phyloP scores from a whole-genome alignment of 495 filamentous ascomycete genomes.

The Wilcoxina mikolae region DNA sequence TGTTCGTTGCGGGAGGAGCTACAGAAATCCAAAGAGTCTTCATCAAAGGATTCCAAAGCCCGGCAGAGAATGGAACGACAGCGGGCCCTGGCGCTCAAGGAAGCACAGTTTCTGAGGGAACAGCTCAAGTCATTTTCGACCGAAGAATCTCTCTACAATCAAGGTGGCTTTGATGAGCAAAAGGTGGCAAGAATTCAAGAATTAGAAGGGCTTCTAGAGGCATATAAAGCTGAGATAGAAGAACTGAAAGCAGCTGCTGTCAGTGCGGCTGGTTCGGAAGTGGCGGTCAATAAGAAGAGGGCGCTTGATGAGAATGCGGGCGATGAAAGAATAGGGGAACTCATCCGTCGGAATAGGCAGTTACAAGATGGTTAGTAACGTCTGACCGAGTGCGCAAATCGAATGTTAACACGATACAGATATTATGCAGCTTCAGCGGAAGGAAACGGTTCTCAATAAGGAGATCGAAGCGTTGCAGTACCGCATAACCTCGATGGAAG shows the following conservation, averaged over 20 bases:
- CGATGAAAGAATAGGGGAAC: conserved; percentile 64
- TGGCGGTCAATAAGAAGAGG: conserved; percentile 41
- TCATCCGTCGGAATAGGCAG: conserved; percentile 69
- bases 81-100: conserved; percentile 67
- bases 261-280: conserved; percentile 37
- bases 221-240: conserved; percentile 73
- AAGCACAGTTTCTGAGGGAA: conserved; percentile 83
- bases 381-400: background rate
- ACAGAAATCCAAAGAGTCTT: conserved; percentile 47
- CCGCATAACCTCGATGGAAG: conserved; percentile 45
- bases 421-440: background rate
- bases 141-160: conserved; percentile 74
- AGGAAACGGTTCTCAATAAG: conserved; percentile 14
- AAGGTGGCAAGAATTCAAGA: conserved; percentile 63
- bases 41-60: conserved; percentile 40
- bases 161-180: conserved; percentile 58
- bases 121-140: conserved; percentile 83
- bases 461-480: conserved; percentile 26
- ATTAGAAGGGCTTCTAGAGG: conserved; percentile 71
- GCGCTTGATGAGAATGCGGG: conserved; percentile 46
- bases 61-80: conserved; percentile 63
- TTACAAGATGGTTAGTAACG: conserved; percentile 49
- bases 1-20: conserved; percentile 46
- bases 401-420: conserved; percentile 39
- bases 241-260: conserved; percentile 55